Evolutionary conservation across 78 protist genomes (phyloP).

Genomic region (Dictyostelium intermedium): DNA sequence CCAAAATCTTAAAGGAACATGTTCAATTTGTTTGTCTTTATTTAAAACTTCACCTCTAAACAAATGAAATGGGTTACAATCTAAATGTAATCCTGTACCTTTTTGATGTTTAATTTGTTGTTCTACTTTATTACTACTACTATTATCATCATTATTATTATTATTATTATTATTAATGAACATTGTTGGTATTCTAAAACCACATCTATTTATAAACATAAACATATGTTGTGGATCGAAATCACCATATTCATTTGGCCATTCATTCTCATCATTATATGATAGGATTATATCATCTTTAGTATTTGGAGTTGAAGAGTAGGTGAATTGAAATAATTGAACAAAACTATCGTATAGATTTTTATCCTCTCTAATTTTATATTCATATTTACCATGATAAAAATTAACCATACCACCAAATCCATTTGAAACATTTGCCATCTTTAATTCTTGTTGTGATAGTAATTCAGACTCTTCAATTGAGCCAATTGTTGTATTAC

Average conservation of each 20-base stretch:
- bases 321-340: constrained; percentile 31
- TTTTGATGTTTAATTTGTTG: constrained; percentile 13
- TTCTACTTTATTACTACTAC: neutral
- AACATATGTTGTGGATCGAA: constrained; percentile 56
- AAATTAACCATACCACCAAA: constrained; percentile 75
- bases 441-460: neutral
- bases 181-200: constrained; percentile 52
- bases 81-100: constrained; percentile 71
- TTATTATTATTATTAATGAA: neutral
- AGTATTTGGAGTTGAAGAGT: neutral
- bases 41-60: constrained; percentile 45
- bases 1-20: constrained; percentile 59
- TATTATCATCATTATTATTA: neutral
- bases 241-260: constrained; percentile 44
- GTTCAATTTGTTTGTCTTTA: neutral
- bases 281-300: neutral
- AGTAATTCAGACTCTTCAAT: constrained; percentile 4
- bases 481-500: neutral
- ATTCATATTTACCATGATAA: constrained; percentile 51
- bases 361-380: constrained; percentile 39
- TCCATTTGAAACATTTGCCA: constrained; percentile 47
- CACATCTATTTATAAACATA: constrained; percentile 76
- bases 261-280: neutral
- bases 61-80: constrained; percentile 69
- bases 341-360: constrained; percentile 12